Evolutionary conservation across 108 stramenopile genomes (phyloP).

Genomic region (Epipyxis sp.): DNA sequence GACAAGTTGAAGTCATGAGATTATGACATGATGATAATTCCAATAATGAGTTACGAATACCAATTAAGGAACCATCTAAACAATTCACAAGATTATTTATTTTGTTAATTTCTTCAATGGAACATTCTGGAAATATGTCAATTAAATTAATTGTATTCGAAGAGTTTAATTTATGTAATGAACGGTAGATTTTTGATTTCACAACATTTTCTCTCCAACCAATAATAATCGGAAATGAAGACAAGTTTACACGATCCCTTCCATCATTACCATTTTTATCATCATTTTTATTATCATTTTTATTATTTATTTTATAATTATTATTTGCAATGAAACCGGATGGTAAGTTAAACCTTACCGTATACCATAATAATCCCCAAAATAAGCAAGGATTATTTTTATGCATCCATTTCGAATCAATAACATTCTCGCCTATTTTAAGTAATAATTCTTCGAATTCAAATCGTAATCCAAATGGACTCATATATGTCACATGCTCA

Average conservation of each 20-base stretch:
- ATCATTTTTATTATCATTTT: no score
- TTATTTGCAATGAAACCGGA: not conserved
- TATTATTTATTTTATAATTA: not conserved
- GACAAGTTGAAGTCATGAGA: no score
- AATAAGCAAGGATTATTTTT: not conserved
- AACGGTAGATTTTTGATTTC: not conserved
- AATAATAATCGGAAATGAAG: not conserved
- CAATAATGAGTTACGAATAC: not conserved
- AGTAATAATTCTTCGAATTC: conserved; percentile 1
- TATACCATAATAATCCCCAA: conserved; percentile 28
- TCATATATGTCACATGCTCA: not conserved
- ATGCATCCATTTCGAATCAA: not conserved
- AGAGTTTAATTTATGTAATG: conserved; percentile 19
- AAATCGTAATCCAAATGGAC: conserved; percentile 10
- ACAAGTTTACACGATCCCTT: not conserved
- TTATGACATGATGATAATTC: not conserved
- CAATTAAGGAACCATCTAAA: conserved; percentile 4
- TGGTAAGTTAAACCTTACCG: not conserved
- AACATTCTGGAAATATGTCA: not conserved
- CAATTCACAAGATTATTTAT: not conserved
- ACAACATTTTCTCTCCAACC: not conserved
- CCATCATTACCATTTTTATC: no score
- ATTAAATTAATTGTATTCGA: no score
- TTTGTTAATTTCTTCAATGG: not conserved
- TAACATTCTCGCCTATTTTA: not conserved